phyloP scores from a whole-genome alignment of 257 asterid species.

The Dorcoceras hygrometricum region DNA sequence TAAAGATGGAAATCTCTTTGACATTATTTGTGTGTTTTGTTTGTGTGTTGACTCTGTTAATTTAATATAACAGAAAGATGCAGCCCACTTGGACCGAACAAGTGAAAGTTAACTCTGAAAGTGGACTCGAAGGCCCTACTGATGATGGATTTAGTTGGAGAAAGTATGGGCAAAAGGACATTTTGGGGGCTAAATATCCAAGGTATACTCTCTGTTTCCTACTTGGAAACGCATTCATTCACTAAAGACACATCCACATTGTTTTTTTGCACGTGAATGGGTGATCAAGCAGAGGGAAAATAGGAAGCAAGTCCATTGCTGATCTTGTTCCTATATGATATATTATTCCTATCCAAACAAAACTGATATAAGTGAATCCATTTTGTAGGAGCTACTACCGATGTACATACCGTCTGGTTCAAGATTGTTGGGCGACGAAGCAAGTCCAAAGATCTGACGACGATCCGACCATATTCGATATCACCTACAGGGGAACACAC shows the following conservation, averaged over 20 bases:
- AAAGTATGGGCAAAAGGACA: conserved; percentile 62
- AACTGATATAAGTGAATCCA: conserved; percentile 15
- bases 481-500: conserved; percentile 80
- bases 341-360: not conserved
- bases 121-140: conserved; percentile 74
- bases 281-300: not conserved
- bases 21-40: not conserved
- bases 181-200: conserved; percentile 53
- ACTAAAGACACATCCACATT: conserved; percentile 13
- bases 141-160: conserved; percentile 91
- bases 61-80: conserved; percentile 51
- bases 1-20: not conserved
- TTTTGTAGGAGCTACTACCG: conserved; percentile 86
- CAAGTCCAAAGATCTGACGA: conserved; percentile 94
- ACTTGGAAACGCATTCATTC: conserved; percentile 36
- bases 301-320: too few relatives aligned
- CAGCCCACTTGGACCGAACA: conserved; percentile 74
- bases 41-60: conserved; percentile 9
- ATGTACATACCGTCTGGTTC: conserved; percentile 62
- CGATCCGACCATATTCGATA: conserved; percentile 66
- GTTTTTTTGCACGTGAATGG: conserved; percentile 26
- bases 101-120: conserved; percentile 53
- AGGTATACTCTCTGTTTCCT: conserved; percentile 29
- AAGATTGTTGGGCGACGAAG: conserved; percentile 88
- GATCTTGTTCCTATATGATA: not conserved